Evolutionary conservation across 2,329 filamentous ascomycete genomes (phyloP).

Genomic region (Simplicillium aogashimaense): DNA sequence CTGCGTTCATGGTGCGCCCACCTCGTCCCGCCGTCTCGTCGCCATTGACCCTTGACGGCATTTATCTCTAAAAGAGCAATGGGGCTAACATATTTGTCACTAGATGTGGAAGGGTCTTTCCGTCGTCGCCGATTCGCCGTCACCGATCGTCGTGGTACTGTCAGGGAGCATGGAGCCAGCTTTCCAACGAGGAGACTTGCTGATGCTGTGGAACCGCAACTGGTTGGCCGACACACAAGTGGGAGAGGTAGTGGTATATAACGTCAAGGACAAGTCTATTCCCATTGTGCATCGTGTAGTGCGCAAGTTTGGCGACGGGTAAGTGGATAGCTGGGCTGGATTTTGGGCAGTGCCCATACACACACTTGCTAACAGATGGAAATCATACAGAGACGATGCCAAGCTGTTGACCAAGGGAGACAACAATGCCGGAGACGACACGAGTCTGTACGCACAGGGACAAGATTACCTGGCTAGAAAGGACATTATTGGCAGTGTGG

Average conservation of each 20-base stretch:
- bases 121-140: slow-evolving; percentile 63
- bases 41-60: no score
- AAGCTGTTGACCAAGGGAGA: slow-evolving; percentile 92
- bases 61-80: no score
- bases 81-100: slow-evolving; percentile 9
- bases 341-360: no score
- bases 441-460: slow-evolving; percentile 70
- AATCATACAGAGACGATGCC: slow-evolving; percentile 34
- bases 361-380: slow-evolving; percentile 6
- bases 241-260: slow-evolving; percentile 55
- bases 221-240: slow-evolving; percentile 43
- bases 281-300: slow-evolving; percentile 94
- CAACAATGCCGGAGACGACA: slow-evolving; percentile 91
- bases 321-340: no score
- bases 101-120: slow-evolving; percentile 83
- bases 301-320: slow-evolving; percentile 57
- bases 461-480: slow-evolving; percentile 80
- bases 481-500: slow-evolving; percentile 88
- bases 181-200: slow-evolving; percentile 67
- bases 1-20: slow-evolving; percentile 69
- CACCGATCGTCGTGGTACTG: slow-evolving; percentile 74
- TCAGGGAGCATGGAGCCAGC: slow-evolving; percentile 79
- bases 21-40: not conserved
- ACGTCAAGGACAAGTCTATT: slow-evolving; percentile 87
- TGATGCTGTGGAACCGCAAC: slow-evolving; percentile 70